phyloP scores from a whole-genome alignment of 129 eudicot genomes.

The Gnaphalium uliginosum region DNA sequence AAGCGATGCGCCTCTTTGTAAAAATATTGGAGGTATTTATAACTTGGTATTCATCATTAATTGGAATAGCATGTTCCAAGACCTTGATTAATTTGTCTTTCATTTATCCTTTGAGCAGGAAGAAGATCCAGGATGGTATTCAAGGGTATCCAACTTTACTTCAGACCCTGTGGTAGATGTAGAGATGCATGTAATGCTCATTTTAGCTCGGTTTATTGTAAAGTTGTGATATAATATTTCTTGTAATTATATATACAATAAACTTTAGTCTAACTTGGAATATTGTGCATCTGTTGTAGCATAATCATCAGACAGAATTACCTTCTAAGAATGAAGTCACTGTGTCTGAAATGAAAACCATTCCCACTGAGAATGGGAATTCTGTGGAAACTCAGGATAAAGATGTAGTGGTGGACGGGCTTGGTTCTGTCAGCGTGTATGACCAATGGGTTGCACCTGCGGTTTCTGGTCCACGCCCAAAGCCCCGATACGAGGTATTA shows the following conservation, averaged over 20 bases:
- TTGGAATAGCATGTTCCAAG: constrained; percentile 12
- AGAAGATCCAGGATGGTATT: constrained; percentile 99
- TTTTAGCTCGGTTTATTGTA: not conserved
- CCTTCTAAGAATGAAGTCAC: constrained; percentile 54
- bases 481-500: constrained; percentile 89
- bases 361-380: constrained; percentile 72
- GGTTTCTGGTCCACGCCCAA: constrained; percentile 78
- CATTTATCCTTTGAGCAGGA: constrained; percentile 53
- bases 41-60: not conserved
- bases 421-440: constrained; percentile 64
- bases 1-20: constrained; percentile 98
- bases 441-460: constrained; percentile 96
- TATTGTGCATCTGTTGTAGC: constrained; percentile 41
- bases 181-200: constrained; percentile 68
- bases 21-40: constrained; percentile 85
- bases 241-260: constrained; percentile 6
- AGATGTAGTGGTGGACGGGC: constrained; percentile 76
- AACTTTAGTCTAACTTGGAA: constrained; percentile 1
- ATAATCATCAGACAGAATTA: constrained; percentile 45
- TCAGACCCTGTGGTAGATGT: constrained; percentile 75
- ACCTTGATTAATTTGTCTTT: constrained; percentile 11
- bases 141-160: constrained; percentile 67
- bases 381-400: constrained; percentile 76
- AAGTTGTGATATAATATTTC: not conserved
- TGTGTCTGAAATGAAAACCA: constrained; percentile 57